Evolutionary conservation across 2,329 filamentous ascomycete species (phyloP).

Genomic region (Colletotrichum brevisporum): DNA sequence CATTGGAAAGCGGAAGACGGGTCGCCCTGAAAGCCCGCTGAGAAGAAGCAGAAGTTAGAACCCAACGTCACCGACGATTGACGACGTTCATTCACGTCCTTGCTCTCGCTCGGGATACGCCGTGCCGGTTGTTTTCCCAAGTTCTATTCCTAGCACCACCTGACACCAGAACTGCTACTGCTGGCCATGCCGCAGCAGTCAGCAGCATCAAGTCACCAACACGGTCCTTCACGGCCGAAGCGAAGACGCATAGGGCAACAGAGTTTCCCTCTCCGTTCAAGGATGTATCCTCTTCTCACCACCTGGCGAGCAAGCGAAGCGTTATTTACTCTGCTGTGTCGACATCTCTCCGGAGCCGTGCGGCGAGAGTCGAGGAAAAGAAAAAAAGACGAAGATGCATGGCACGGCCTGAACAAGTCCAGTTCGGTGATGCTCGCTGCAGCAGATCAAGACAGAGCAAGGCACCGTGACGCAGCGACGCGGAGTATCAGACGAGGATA

Average conservation of each 20-base stretch:
- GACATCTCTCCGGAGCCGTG: not conserved
- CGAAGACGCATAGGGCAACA: not conserved
- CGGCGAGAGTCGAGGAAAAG: not conserved
- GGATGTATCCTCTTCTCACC: constrained; percentile 11
- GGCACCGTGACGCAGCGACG: no score
- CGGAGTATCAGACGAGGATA: not conserved
- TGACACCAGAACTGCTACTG: not conserved
- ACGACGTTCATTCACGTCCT: not conserved
- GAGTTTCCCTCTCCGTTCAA: constrained; percentile 10
- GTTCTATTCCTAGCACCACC: constrained; percentile 32
- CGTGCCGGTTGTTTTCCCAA: constrained; percentile 13
- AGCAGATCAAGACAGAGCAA: not conserved
- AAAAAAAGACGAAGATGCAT: not conserved
- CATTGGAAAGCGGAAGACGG: not conserved
- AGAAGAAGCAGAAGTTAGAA: no score
- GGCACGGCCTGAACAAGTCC: not conserved
- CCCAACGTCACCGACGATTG: not conserved
- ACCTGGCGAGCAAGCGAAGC: not conserved
- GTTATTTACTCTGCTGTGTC: not conserved
- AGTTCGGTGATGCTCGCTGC: not conserved
- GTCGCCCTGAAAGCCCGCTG: no score
- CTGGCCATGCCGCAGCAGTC: not conserved
- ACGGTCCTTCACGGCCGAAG: constrained; percentile 15
- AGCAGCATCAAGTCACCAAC: not conserved
- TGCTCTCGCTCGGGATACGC: constrained; percentile 7